A percentile compares a stretch with the other conserved stretches of the same genome.
phyloP scores from a whole-genome alignment of 345 rosid genomes.

The Populus euphratica region DNA sequence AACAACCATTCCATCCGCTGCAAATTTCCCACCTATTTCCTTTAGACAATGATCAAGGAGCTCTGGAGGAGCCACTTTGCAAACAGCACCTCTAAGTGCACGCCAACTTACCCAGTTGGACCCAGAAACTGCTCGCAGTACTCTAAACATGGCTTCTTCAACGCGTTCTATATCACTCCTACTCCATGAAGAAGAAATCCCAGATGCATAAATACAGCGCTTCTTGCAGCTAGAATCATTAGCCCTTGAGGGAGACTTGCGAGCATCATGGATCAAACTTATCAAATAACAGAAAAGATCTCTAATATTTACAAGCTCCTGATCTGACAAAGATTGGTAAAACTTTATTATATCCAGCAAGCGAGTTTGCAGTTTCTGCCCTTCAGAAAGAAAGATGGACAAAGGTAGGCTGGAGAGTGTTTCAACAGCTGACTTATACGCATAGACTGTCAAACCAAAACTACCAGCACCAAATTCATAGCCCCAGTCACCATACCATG shows the following conservation, averaged over 20 bases:
- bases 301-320: conserved; percentile 46
- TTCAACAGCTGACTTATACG: conserved; percentile 47
- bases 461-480: conserved; percentile 69
- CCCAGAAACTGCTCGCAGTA: conserved; percentile 55
- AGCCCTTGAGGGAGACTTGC: conserved; percentile 33
- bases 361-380: conserved; percentile 30
- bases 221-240: conserved; percentile 30
- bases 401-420: conserved; percentile 43
- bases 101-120: conserved; percentile 63
- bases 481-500: conserved; percentile 81
- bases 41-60: conserved; percentile 60
- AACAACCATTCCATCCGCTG: conserved; percentile 46
- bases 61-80: conserved; percentile 44
- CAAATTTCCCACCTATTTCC: conserved; percentile 45
- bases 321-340: conserved; percentile 50
- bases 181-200: conserved; percentile 37
- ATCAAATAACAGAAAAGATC: conserved; percentile 50
- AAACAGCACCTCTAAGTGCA: conserved; percentile 58
- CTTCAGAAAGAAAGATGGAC: conserved; percentile 35
- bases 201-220: conserved; percentile 10
- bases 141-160: conserved; percentile 57
- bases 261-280: conserved; percentile 40
- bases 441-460: conserved; percentile 47
- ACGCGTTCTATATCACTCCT: conserved; percentile 42
- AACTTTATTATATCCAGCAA: conserved; percentile 37